A percentile compares a stretch with the other conserved stretches of the same genome.
These are phyloP conservation scores for Sarocladium kiliense DNA, from an alignment of 2,329 filamentous ascomycete species.

Conservation along the genomic window DNA sequence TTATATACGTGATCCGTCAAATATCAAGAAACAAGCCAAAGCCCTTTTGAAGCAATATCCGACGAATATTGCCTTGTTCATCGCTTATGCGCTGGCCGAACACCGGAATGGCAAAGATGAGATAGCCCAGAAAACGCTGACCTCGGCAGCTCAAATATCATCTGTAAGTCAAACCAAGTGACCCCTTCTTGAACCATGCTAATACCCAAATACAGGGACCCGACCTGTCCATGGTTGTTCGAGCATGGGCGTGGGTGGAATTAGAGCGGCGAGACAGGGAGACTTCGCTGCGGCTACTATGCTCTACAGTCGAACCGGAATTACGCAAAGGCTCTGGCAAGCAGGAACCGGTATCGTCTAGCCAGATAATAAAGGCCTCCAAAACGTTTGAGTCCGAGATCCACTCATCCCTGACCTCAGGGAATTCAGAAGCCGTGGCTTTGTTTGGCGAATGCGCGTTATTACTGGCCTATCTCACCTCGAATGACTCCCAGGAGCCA, in stretches of 20 bases:
- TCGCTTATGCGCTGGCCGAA: constrained; percentile 73
- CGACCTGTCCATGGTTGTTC: constrained; percentile 39
- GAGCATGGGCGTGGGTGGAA: constrained; percentile 64
- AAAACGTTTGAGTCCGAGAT: constrained; percentile 48
- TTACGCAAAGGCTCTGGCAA: constrained; percentile 14
- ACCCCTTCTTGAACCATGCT: not conserved
- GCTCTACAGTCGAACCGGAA: constrained; percentile 29
- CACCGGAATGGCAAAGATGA: constrained; percentile 49
- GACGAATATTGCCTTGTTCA: constrained; percentile 65
- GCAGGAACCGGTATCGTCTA: constrained; percentile 20
- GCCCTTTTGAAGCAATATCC: constrained; percentile 63
- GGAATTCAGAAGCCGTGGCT: constrained; percentile 42
- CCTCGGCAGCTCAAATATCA: constrained; percentile 49
- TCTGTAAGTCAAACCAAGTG: constrained; percentile 21
- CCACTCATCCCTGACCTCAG: constrained; percentile 50
- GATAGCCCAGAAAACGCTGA: constrained; percentile 59
- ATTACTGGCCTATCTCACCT: constrained; percentile 62
- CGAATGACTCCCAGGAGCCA: constrained; percentile 34
- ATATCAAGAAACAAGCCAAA: constrained; percentile 67
- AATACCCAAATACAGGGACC: constrained; percentile 18
- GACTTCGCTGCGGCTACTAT: constrained; percentile 33
- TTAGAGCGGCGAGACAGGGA: constrained; percentile 36
- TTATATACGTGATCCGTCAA: constrained; percentile 45
- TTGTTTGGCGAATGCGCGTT: constrained; percentile 57
- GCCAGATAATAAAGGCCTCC: constrained; percentile 46